These are phyloP conservation scores for Barnettozyma populi DNA, from an alignment of 805 yeast genomes.

Conservation along the genomic window DNA sequence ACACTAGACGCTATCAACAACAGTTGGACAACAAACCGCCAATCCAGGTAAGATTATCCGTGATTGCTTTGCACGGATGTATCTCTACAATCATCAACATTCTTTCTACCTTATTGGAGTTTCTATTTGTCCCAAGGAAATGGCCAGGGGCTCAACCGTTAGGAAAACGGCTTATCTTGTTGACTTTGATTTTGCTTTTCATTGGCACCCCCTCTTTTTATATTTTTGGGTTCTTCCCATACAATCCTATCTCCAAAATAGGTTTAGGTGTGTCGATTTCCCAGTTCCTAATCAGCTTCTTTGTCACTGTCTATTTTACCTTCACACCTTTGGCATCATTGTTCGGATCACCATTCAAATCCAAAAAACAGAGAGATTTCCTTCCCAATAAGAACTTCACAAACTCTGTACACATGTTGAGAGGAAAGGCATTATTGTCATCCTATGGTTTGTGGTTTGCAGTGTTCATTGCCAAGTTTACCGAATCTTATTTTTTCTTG, in stretches of 20 bases:
- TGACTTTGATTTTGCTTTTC: slow-evolving; percentile 37
- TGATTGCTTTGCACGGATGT: slow-evolving; percentile 64
- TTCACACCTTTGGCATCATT: slow-evolving; percentile 55
- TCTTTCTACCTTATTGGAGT: slow-evolving; percentile 51
- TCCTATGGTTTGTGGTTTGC: slow-evolving; percentile 67
- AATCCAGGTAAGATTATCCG: slow-evolving; percentile 45
- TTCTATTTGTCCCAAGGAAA: slow-evolving; percentile 58
- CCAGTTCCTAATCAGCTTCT: slow-evolving; percentile 52
- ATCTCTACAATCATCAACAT: slow-evolving; percentile 54
- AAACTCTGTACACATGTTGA: slow-evolving; percentile 47
- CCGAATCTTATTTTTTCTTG: slow-evolving; percentile 75
- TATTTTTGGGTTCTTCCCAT: slow-evolving; percentile 37
- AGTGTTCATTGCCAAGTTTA: slow-evolving; percentile 61
- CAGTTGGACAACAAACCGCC: slow-evolving; percentile 56
- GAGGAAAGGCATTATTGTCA: slow-evolving; percentile 49
- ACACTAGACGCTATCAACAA: slow-evolving; percentile 52
- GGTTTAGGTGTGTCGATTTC: slow-evolving; percentile 43
- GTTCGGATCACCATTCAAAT: slow-evolving; percentile 37
- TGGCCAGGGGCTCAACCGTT: slow-evolving; percentile 71
- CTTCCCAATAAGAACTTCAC: slow-evolving; percentile 56
- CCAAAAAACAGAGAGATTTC: slow-evolving; percentile 30
- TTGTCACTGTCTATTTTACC: slow-evolving; percentile 52
- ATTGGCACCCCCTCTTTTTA: slow-evolving; percentile 49
- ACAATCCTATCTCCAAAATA: slow-evolving; percentile 27
- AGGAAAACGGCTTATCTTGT: slow-evolving; percentile 38